A percentile compares a stretch with the other conserved stretches of the same genome.
phyloP scores from a whole-genome alignment of 371 early-diverging fungal genomes.

The Mortierella sp. region DNA sequence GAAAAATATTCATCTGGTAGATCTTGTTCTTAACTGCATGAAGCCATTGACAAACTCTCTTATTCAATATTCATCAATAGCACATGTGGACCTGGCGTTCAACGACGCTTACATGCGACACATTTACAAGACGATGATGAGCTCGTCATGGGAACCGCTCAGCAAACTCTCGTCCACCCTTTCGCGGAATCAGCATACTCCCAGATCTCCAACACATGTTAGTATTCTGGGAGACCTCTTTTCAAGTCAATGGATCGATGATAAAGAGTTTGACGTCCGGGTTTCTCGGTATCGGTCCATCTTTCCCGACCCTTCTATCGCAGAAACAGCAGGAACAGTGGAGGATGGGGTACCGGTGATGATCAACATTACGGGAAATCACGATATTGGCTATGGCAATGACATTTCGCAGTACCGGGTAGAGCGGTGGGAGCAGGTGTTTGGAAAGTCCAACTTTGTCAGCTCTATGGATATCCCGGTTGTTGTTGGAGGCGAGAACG shows the following conservation, averaged over 20 bases:
- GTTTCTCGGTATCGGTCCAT: constrained; percentile 63
- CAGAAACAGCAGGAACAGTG: not conserved
- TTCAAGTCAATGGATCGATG: constrained; percentile 67
- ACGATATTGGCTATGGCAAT: constrained; percentile 69
- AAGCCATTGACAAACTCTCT: not conserved
- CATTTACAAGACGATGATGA: constrained; percentile 61
- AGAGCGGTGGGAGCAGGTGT: constrained; percentile 60
- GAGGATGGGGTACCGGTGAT: constrained; percentile 25
- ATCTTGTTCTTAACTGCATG: too few relatives aligned
- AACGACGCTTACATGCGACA: constrained; percentile 67
- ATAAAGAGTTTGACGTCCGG: constrained; percentile 61
- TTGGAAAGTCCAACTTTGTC: constrained; percentile 62
- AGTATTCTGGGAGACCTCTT: constrained; percentile 67
- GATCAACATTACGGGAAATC: constrained; percentile 66
- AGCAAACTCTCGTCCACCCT: not conserved
- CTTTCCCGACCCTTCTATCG: constrained; percentile 29
- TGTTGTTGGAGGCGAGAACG: not conserved
- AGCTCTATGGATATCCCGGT: constrained; percentile 18
- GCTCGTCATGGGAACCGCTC: constrained; percentile 40
- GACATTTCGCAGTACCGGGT: constrained; percentile 61
- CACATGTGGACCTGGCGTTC: constrained; percentile 60
- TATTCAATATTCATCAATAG: constrained; percentile 12
- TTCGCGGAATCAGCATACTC: not conserved
- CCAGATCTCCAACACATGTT: constrained; percentile 58
- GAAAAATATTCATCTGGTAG: not conserved